Base-by-base conservation (phyloP, 2,329 filamentous ascomycete species). In the Fonsecaea pedrosoi region DNA sequence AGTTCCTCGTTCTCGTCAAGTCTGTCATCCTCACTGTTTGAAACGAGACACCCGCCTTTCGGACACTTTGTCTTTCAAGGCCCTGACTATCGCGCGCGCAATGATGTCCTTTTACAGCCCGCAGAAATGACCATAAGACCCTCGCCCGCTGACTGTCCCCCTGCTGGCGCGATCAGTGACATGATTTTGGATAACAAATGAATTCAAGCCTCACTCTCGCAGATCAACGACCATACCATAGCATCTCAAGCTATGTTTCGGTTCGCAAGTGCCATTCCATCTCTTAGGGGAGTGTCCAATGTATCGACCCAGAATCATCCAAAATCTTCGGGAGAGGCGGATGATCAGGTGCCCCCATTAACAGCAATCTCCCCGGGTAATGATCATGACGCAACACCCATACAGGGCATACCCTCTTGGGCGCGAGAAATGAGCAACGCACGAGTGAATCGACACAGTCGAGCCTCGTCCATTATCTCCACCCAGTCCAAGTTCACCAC, bases 391-490 rank as follows among this genome's bases (percentile, higher is more conserved):
- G 57, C 55, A 3, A 53, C 40, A 1, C 21, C 50, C 25, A 13
- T 56, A 5, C 62, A 60, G n/a, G 21, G 30, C 15, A 60, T 71
- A 7, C 66, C 71, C 32, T 50, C 64, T 15, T 73, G 69, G 69
- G 50, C 71, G 13, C 58, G 69, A 21, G 71, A 73, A n/a, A 34
- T 72, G 25, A 67, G 69, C 32, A 62, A 61, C n/a, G 67, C 69
- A 1, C 55, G 63, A 13, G 59, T 60, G 7, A 64, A 59, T n/a
- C 69, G 73, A 25, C 73, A 73, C 30, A 76, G 75, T 54, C 69
- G 75, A 45, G 71, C 75, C 34, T 76, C 75, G 6, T 75, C 74
- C 53, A 73, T 75, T 25, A 65, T 76, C 3, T 77, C 75, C 2
- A 76, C 74, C 25, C 69, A 70, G 45, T 76, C 75, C 12, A 73